Conservation (phyloP, 2,329 filamentous ascomycete genomes). For the Ceratocystis variospora region DNA sequence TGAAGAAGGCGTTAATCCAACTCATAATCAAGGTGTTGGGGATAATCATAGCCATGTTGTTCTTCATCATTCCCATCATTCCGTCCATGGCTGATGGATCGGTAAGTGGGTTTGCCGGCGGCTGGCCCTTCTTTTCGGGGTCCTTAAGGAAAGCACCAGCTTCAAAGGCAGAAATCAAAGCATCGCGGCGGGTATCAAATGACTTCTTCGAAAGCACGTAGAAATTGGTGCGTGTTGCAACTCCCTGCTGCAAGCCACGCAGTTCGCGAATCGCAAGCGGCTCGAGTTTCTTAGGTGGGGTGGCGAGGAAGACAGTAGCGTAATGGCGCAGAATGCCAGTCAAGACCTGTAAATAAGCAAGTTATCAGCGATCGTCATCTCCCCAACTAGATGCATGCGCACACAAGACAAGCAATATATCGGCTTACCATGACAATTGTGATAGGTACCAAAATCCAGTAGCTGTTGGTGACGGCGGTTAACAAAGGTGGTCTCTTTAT, state of each 20-base stretch:
- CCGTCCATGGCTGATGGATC: conserved; percentile 96
- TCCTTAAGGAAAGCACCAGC: conserved; percentile 81
- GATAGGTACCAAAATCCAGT: conserved; percentile 97
- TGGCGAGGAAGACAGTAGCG: conserved; percentile 78
- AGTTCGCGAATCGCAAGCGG: conserved; percentile 71
- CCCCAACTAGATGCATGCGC: background rate
- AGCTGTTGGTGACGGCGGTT: conserved; percentile 41
- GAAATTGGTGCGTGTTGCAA: conserved; percentile 72
- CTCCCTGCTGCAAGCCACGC: conserved; percentile 66
- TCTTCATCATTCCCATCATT: conserved; percentile 99
- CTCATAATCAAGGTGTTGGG: conserved; percentile 98
- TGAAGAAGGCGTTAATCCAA: conserved; percentile 99
- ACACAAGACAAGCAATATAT: background rate
- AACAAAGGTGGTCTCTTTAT: conserved; percentile 21
- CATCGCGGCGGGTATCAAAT: conserved; percentile 69
- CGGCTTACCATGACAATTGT: conserved; percentile 70
- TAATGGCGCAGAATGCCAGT: conserved; percentile 96
- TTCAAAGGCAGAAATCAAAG: conserved; percentile 68
- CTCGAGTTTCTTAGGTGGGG: conserved; percentile 68
- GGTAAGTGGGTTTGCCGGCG: conserved; percentile 82
- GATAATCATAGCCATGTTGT: conserved; percentile 99
- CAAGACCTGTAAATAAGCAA: conserved; percentile 42
- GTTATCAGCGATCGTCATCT: background rate
- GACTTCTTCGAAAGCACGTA: conserved; percentile 62
- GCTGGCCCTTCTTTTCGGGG: conserved; percentile 71